Evolutionary conservation across 768 basidiomycete genomes (phyloP), one percentile per base, ranked within the genome.

Genomic region (Clavulina sp.): DNA sequence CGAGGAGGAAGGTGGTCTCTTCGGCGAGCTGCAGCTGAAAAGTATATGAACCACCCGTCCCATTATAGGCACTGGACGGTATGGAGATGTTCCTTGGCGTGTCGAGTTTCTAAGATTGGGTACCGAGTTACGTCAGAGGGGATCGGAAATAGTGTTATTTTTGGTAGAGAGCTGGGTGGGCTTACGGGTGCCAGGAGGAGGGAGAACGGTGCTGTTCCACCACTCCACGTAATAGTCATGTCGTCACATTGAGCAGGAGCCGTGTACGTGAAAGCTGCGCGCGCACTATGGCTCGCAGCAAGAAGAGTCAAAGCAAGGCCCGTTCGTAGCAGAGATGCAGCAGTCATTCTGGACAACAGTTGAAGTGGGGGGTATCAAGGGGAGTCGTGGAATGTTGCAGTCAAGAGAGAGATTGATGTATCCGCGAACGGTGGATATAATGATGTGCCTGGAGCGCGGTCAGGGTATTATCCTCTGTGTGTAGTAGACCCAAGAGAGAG

Each of bases 201-300:
- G 19, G 26, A 24, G 29, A 49, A 56, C 5, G 55, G 55, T 31
- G 53, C 26, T 3, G 32, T 49, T 18, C 55, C 55, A 21, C 55
- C 55, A 1, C 26, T 30, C 55, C 55, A 56, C 4, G 26, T 54
- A 32, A 56, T 18, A 4, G 55, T 56, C 28, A 56, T 40, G 7
- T 41, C 30, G 18, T 48, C 55, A 40, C 55, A 56, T 40, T 56
- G 53, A 16, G 53, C 43, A 33, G 55, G 55, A n/a, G 52, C 53
- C 9, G 46, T 46, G 32, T 54, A 55, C 1, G 55, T 48, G 54
- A 56, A 56, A 6, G 54, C 54, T 34, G 55, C 55, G 5, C 13
- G 16, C 9, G 24, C 43, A 46, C 13, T 9, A 38, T 13, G 13
- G 36, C 36, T 13, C 16, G 43, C 16, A 28, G 26, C 43, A 46